Evolutionary conservation across 2,329 filamentous ascomycete species (phyloP).

Genomic region (Paraconiothyrium brasiliense): DNA sequence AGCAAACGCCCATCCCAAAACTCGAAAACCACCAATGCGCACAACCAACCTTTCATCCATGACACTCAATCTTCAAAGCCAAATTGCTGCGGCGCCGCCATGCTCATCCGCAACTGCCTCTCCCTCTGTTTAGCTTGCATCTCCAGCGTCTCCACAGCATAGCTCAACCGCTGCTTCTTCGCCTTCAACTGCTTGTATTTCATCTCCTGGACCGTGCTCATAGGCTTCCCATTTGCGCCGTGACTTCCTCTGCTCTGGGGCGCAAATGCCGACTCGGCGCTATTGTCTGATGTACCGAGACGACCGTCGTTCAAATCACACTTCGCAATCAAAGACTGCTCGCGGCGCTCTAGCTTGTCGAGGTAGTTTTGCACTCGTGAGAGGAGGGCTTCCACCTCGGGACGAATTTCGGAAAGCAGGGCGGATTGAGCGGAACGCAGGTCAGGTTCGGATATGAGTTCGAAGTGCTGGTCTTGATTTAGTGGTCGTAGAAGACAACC

Average conservation of each 20-base stretch:
- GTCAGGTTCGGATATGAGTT: slow-evolving; percentile 86
- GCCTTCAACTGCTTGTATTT: slow-evolving; percentile 75
- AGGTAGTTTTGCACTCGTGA: slow-evolving; percentile 84
- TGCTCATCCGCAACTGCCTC: slow-evolving; percentile 76
- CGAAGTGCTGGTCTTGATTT: slow-evolving; percentile 74
- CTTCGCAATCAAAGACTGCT: slow-evolving; percentile 83
- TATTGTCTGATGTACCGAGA: slow-evolving; percentile 54
- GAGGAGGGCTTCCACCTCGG: slow-evolving; percentile 81
- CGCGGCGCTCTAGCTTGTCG: slow-evolving; percentile 81
- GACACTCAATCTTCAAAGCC: slow-evolving; percentile 39
- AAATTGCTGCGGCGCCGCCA: slow-evolving; percentile 63
- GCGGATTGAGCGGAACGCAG: slow-evolving; percentile 83
- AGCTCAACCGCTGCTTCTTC: slow-evolving; percentile 85
- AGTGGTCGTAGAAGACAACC: background rate
- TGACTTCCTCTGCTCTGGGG: slow-evolving; percentile 34
- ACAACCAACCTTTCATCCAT: background rate
- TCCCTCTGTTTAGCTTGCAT: slow-evolving; percentile 83
- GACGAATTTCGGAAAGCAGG: slow-evolving; percentile 88
- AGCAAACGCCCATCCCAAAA: slow-evolving; percentile 3
- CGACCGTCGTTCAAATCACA: slow-evolving; percentile 84
- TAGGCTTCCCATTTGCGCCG: slow-evolving; percentile 33
- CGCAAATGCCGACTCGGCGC: slow-evolving; percentile 32
- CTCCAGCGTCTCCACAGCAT: slow-evolving; percentile 85
- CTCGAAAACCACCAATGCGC: background rate
- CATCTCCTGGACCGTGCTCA: slow-evolving; percentile 60